Conservation (phyloP, 2,329 filamentous ascomycete species). For the Xylaria sp. region DNA sequence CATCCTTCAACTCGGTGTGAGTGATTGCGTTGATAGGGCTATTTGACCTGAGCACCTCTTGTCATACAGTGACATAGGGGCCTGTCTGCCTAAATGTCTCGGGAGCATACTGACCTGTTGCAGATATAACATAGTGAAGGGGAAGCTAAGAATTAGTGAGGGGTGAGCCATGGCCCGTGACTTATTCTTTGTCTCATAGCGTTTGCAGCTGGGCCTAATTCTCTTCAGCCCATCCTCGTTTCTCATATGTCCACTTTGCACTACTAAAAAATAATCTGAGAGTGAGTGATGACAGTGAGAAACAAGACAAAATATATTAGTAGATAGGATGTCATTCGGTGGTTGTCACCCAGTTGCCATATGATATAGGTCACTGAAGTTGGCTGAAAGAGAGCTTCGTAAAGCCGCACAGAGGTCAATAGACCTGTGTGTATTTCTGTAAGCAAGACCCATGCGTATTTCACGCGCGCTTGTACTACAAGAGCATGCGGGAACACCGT, state of each 20-base stretch:
- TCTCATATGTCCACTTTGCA: background rate
- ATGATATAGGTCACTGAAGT: background rate
- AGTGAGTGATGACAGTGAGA: background rate
- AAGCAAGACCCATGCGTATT: background rate
- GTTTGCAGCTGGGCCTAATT: constrained; percentile 30
- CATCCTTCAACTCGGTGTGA: background rate
- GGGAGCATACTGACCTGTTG: constrained; percentile 28
- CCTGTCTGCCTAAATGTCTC: constrained; percentile 32
- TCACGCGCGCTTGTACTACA: background rate
- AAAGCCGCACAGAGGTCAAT: constrained; percentile 1
- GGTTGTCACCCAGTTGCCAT: background rate
- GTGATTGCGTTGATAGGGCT: background rate
- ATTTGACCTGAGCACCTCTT: background rate
- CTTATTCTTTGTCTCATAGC: constrained; percentile 36
- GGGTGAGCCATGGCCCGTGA: constrained; percentile 16
- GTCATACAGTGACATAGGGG: background rate
- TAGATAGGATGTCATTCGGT: background rate
- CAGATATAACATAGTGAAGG: constrained; percentile 29
- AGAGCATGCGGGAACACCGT: constrained; percentile 1
- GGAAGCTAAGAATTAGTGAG: constrained; percentile 13
- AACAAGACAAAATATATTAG: background rate
- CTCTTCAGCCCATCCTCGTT: background rate
- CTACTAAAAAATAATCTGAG: background rate
- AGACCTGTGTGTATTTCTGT: background rate
- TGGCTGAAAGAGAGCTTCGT: background rate